phyloP scores from a whole-genome alignment of 805 yeast genomes.

The Barnettozyma pratensis region DNA sequence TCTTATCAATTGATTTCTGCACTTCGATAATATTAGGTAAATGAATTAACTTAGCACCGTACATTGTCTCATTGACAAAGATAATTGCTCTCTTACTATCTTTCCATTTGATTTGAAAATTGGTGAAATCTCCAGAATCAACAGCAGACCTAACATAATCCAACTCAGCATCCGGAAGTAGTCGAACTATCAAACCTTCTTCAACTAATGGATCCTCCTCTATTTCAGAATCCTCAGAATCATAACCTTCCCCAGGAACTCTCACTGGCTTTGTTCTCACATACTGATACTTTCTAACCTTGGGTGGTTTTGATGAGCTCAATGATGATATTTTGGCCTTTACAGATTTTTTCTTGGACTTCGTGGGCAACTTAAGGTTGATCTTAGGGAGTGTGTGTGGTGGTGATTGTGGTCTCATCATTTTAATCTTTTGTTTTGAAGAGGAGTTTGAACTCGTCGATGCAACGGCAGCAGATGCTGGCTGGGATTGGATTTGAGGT shows the following conservation, averaged over 20 bases:
- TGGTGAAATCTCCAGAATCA: conserved; percentile 70
- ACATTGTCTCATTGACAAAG: conserved; percentile 59
- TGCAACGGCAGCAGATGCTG: background rate
- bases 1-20: conserved; percentile 83
- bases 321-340: too few relatives aligned
- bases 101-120: conserved; percentile 74
- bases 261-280: conserved; percentile 42
- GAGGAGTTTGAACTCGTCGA: background rate
- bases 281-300: background rate
- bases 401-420: background rate
- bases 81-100: conserved; percentile 78
- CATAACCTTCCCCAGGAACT: conserved; percentile 92
- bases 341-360: background rate
- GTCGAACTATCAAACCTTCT: conserved; percentile 76
- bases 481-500: background rate
- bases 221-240: conserved; percentile 91
- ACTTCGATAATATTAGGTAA: conserved; percentile 85
- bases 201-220: conserved; percentile 94
- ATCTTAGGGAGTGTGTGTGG: conserved; percentile 5
- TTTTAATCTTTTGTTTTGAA: background rate
- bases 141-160: conserved; percentile 73
- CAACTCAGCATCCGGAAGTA: conserved; percentile 60
- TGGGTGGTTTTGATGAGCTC: background rate
- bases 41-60: conserved; percentile 83
- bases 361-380: conserved; percentile 12